A percentile compares a stretch with the other conserved stretches of the same genome.
These are phyloP conservation scores for Moniliella sp. DNA, from an alignment of 1,284 basidiomycete genomes.

Conservation along the genomic window DNA sequence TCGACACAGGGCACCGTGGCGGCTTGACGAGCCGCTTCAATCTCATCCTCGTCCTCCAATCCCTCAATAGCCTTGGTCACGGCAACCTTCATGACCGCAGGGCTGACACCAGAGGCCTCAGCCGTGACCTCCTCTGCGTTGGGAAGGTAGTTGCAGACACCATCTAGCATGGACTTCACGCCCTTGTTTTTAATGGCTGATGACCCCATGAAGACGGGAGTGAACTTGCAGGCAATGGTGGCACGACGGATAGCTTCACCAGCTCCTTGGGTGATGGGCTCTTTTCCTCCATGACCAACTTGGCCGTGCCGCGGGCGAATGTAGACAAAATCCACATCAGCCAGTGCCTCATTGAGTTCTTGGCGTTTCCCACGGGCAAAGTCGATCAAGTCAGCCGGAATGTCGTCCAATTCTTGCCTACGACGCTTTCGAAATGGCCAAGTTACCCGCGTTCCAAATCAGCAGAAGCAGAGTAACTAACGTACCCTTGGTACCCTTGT, in stretches of 20 bases:
- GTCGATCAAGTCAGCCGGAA: conserved; percentile 48
- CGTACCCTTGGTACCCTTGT: conserved; percentile 79
- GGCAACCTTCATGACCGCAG: conserved; percentile 36
- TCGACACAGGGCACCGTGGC: conserved; percentile 12
- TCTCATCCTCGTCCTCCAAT: conserved; percentile 7
- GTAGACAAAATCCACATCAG: conserved; percentile 81
- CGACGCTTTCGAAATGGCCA: conserved; percentile 45
- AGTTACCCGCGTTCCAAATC: too few species aligned
- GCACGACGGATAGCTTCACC: conserved; percentile 64
- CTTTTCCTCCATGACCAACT: conserved; percentile 53
- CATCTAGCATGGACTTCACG: conserved; percentile 85
- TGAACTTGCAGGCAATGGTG: conserved; percentile 70
- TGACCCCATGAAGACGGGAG: conserved; percentile 86
- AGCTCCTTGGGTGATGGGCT: conserved; percentile 43
- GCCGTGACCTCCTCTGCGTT: conserved; percentile 62
- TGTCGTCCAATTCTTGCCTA: conserved; percentile 70
- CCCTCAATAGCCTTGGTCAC: conserved; percentile 12
- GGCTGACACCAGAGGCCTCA: conserved; percentile 59
- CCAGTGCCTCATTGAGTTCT: conserved; percentile 80
- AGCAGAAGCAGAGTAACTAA: conserved; percentile 7
- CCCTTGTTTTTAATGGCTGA: conserved; percentile 95
- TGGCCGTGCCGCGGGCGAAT: too few species aligned
- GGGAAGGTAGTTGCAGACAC: conserved; percentile 82
- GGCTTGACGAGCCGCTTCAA: neutral
- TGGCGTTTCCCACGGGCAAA: conserved; percentile 34